A percentile compares a stretch with the other conserved stretches of the same genome.
Conservation (phyloP, 1,284 basidiomycete genomes). For the Exobasidium rhododendri region DNA sequence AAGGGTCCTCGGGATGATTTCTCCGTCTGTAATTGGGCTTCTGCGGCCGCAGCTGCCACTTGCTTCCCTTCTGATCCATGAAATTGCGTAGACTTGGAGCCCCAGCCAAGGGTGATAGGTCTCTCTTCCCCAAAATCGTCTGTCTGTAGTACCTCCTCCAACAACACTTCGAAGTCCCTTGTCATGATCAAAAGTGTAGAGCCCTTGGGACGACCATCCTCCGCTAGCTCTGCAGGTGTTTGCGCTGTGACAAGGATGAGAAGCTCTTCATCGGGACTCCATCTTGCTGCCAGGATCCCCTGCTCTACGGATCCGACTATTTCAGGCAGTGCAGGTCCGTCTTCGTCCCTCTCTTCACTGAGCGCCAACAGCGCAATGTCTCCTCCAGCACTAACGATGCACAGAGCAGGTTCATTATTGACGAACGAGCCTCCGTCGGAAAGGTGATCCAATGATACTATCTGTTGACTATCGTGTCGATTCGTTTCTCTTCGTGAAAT, state of each 20-base stretch:
- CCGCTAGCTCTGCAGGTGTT: slow-evolving; percentile 11
- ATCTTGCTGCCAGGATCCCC: slow-evolving; percentile 76
- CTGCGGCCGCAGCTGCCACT: slow-evolving; percentile 62
- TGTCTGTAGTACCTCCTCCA: slow-evolving; percentile 70
- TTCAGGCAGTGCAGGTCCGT: slow-evolving; percentile 19
- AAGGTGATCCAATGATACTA: slow-evolving; percentile 40
- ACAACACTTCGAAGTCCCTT: slow-evolving; percentile 79
- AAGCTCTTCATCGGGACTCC: slow-evolving; percentile 86
- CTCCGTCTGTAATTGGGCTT: background rate
- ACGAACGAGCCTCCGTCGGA: slow-evolving; percentile 43
- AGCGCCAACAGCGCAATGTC: slow-evolving; percentile 44
- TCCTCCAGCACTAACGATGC: slow-evolving; percentile 42
- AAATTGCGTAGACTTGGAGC: slow-evolving; percentile 93
- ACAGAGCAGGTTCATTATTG: slow-evolving; percentile 36
- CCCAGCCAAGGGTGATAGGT: slow-evolving; percentile 76
- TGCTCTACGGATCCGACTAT: slow-evolving; percentile 72
- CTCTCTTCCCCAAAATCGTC: slow-evolving; percentile 72
- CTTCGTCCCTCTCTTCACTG: slow-evolving; percentile 15
- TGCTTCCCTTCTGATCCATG: slow-evolving; percentile 91
- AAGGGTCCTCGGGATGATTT: slow-evolving; percentile 48
- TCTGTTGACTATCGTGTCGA: background rate
- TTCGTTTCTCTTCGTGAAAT: background rate
- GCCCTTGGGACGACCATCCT: slow-evolving; percentile 59
- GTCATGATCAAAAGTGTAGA: slow-evolving; percentile 74
- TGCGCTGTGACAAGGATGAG: slow-evolving; percentile 61